phyloP scores from a whole-genome alignment of 495 filamentous ascomycete species.

The Aspergillus kassunensis region DNA sequence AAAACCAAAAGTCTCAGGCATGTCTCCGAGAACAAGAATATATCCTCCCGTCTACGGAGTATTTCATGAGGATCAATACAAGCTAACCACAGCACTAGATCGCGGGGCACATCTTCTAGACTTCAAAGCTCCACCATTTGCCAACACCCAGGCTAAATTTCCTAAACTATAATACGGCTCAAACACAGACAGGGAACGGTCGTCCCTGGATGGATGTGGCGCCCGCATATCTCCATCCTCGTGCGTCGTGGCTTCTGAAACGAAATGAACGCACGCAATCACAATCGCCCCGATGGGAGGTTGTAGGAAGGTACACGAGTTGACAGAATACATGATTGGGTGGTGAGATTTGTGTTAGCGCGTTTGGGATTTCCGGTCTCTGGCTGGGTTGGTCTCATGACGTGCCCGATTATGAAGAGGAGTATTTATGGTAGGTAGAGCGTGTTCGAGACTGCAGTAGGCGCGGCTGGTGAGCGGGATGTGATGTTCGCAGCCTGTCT shows the following conservation, averaged over 20 bases:
- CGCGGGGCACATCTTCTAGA: not conserved
- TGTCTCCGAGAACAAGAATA: no score
- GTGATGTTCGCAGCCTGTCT: not conserved
- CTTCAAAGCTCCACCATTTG: not conserved
- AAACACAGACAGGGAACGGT: not conserved
- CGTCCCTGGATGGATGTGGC: not conserved
- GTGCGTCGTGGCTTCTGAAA: constrained; percentile 10
- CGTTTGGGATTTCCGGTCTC: not conserved
- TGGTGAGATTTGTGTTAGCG: not conserved
- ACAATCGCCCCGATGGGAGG: not conserved
- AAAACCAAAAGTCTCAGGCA: no score
- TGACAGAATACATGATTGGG: constrained; percentile 15
- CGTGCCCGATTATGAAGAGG: constrained; percentile 4
- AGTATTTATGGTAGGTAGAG: constrained; percentile 8
- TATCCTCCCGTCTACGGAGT: no score
- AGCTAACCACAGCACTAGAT: not conserved
- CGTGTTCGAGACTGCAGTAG: not conserved
- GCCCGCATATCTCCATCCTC: constrained; percentile 3
- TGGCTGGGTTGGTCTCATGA: constrained; percentile 8
- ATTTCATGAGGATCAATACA: no score
- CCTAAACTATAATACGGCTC: constrained; percentile 7
- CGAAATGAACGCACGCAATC: constrained; percentile 14
- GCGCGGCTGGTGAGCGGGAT: not conserved
- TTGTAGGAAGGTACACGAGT: not conserved
- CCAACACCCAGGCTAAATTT: constrained; percentile 10